Percentiles rank a stretch among this genome's conserved stretches.
Conservation (phyloP, 177 flowering plant species). For the Vitis hybrid region DNA sequence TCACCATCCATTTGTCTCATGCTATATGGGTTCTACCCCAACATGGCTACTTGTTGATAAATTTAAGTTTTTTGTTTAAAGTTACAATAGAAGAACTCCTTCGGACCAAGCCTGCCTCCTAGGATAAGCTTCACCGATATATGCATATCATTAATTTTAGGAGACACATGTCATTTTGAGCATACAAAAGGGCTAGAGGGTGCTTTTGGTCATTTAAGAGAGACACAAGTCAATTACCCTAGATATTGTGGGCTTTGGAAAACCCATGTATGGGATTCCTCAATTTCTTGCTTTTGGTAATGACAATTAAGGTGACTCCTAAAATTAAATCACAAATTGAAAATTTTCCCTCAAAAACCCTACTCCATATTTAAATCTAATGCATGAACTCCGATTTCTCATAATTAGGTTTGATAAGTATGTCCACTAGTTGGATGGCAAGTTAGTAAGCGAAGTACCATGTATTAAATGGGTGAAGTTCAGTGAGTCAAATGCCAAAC, state of each 20-base stretch:
- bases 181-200: neutral
- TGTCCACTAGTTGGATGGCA: conserved; percentile 19
- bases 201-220: conserved; percentile 7
- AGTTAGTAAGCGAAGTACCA: conserved; percentile 19
- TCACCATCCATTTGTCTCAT: too few relatives aligned
- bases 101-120: too few relatives aligned
- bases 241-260: conserved; percentile 29
- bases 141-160: too few relatives aligned
- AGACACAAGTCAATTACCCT: conserved; percentile 31
- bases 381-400: conserved; percentile 1
- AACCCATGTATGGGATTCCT: conserved; percentile 33
- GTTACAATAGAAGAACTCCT: too few relatives aligned
- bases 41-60: too few relatives aligned
- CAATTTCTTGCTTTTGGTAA: conserved; percentile 29
- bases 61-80: too few relatives aligned
- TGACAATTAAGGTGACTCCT: conserved; percentile 1
- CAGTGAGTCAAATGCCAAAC: conserved; percentile 30
- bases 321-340: neutral
- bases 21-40: too few relatives aligned
- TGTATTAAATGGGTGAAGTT: conserved; percentile 14
- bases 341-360: neutral
- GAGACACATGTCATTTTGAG: neutral
- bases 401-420: conserved; percentile 10
- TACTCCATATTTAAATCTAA: neutral
- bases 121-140: too few relatives aligned